Evolutionary conservation across 83 land plant species (phyloP).

Genomic region (Diphasiastrum complanatum): DNA sequence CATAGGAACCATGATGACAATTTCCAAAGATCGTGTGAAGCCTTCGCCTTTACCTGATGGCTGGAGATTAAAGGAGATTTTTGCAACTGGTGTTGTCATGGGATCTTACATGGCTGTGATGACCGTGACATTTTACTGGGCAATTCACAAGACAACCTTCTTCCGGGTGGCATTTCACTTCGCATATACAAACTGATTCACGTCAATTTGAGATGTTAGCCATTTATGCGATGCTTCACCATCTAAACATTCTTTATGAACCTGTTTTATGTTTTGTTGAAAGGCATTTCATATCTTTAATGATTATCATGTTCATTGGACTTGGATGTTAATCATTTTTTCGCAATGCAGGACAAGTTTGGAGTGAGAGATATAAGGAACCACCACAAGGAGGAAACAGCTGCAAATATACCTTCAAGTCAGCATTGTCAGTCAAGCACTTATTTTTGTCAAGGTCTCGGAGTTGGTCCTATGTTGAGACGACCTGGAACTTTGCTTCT

Average conservation of each 20-base stretch:
- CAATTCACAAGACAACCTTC: slow-evolving; percentile 1
- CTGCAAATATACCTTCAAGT: slow-evolving; percentile 13
- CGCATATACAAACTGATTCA: too few species aligned
- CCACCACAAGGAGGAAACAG: too few species aligned
- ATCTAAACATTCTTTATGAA: background rate
- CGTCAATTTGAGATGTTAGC: too few species aligned
- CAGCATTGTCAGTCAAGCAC: too few species aligned
- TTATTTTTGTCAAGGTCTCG: too few species aligned
- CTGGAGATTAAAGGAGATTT: too few species aligned
- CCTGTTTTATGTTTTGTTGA: background rate
- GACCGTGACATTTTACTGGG: slow-evolving; percentile 14
- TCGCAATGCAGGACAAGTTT: slow-evolving; percentile 3
- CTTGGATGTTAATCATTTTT: too few species aligned
- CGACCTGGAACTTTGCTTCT: slow-evolving; percentile 7
- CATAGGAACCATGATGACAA: slow-evolving; percentile 15
- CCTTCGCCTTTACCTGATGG: too few species aligned
- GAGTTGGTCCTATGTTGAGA: slow-evolving; percentile 2
- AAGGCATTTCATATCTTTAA: too few species aligned
- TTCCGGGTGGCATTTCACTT: slow-evolving; percentile 3
- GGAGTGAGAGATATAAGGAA: background rate
- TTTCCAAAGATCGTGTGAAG: slow-evolving; percentile 16
- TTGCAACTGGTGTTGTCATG: slow-evolving; percentile 11
- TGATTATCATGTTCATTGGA: too few species aligned
- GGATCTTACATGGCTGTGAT: slow-evolving; percentile 9
- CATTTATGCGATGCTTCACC: background rate